A percentile compares a stretch with the other conserved stretches of the same genome.
Conservation (phyloP, 1,284 basidiomycete species). For the Ustilago sp. region DNA sequence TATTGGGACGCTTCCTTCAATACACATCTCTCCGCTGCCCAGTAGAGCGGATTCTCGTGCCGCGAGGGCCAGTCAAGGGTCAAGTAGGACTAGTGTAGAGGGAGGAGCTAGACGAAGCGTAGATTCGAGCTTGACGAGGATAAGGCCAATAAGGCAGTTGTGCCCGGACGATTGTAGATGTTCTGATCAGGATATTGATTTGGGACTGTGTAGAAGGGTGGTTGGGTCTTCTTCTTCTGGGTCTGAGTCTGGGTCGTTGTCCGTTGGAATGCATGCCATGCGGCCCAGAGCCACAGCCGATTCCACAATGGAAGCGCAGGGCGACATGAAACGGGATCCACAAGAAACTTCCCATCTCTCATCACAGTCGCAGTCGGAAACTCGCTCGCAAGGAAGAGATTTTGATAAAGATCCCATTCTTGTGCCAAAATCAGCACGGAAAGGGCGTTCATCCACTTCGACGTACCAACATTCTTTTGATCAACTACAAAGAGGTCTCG, state of each 20-base stretch:
- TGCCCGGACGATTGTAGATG: slow-evolving; percentile 51
- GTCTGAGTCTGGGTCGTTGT: slow-evolving; percentile 31
- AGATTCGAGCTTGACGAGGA: slow-evolving; percentile 11
- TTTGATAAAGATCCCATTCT: slow-evolving; percentile 38
- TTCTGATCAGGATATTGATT: slow-evolving; percentile 49
- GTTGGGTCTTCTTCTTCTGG: slow-evolving; percentile 33
- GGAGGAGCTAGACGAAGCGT: slow-evolving; percentile 3
- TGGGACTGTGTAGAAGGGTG: slow-evolving; percentile 39
- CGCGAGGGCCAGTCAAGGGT: not conserved
- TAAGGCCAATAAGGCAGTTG: slow-evolving; percentile 8
- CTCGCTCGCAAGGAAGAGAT: slow-evolving; percentile 34
- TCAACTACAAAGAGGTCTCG: slow-evolving; percentile 33
- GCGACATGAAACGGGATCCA: not conserved
- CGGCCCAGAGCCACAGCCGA: not conserved
- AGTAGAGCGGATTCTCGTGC: slow-evolving; percentile 1
- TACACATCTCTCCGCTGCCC: slow-evolving; percentile 31
- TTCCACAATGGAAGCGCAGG: not conserved
- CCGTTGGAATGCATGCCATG: slow-evolving; percentile 34
- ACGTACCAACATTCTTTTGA: slow-evolving; percentile 36
- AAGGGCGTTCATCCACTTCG: slow-evolving; percentile 17
- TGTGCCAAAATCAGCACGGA: slow-evolving; percentile 19
- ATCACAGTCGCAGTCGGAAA: slow-evolving; percentile 18
- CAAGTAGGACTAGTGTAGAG: not conserved
- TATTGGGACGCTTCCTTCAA: slow-evolving; percentile 33
- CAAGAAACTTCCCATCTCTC: slow-evolving; percentile 22